Evolutionary conservation across 1,284 basidiomycete species (phyloP).

Genomic region (Rhodotorula sp.): DNA sequence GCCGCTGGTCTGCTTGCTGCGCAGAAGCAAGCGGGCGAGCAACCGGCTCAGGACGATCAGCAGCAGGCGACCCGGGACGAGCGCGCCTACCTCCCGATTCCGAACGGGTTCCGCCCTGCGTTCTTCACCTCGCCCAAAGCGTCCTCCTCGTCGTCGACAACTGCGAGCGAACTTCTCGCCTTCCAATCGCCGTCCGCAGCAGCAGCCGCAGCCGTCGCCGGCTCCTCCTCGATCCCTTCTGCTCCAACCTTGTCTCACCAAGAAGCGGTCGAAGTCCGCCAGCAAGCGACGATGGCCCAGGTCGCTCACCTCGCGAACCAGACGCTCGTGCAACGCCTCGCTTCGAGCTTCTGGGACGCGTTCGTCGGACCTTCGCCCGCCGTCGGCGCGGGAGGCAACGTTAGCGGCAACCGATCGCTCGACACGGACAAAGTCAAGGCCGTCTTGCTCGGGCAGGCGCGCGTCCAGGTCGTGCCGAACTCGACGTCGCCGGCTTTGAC

Average conservation of each 20-base stretch:
- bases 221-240: neutral
- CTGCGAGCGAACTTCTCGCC: constrained; percentile 25
- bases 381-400: neutral
- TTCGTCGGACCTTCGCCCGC: constrained; percentile 43
- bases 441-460: constrained; percentile 51
- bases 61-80: neutral
- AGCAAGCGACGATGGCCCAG: constrained; percentile 7
- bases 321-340: constrained; percentile 51
- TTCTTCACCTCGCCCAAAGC: constrained; percentile 35
- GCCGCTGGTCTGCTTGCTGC: constrained; percentile 37
- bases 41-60: neutral
- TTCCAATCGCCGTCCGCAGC: constrained; percentile 27
- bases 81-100: constrained; percentile 19
- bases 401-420: constrained; percentile 24
- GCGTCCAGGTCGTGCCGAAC: constrained; percentile 48
- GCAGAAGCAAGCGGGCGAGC: constrained; percentile 23
- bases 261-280: constrained; percentile 7
- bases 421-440: constrained; percentile 52
- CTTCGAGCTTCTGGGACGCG: constrained; percentile 52
- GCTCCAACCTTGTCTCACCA: constrained; percentile 9
- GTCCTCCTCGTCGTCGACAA: constrained; percentile 1
- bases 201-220: constrained; percentile 2
- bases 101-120: constrained; percentile 39
- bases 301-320: constrained; percentile 45
- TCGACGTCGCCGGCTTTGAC: neutral